Evolutionary conservation across 1,139 yeast species (phyloP).

Genomic region (Sugiyamaella xylanicola): DNA sequence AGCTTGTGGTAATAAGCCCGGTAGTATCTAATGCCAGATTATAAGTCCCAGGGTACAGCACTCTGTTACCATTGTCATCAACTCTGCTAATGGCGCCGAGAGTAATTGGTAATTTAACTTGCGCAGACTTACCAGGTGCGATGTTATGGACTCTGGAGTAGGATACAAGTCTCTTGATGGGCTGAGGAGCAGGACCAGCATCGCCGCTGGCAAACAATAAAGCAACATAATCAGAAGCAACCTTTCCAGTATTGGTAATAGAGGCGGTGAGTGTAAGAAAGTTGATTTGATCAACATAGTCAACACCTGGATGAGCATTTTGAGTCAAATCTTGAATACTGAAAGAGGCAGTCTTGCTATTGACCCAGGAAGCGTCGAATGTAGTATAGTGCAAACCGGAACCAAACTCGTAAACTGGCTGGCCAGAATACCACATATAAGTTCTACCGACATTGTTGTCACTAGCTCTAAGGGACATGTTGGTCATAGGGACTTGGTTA

Average conservation of each 20-base stretch:
- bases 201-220: constrained; percentile 20
- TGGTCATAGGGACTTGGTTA: constrained; percentile 25
- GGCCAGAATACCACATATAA: constrained; percentile 24
- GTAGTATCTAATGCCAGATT: constrained; percentile 11
- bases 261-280: constrained; percentile 20
- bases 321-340: constrained; percentile 15
- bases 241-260: constrained; percentile 23
- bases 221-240: constrained; percentile 23
- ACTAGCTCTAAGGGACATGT: constrained; percentile 25
- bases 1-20: constrained; percentile 2
- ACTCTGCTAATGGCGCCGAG: constrained; percentile 21
- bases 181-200: constrained; percentile 27
- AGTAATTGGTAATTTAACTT: constrained; percentile 15
- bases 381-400: constrained; percentile 25
- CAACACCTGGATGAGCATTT: constrained; percentile 12
- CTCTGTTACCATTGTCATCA: constrained; percentile 23
- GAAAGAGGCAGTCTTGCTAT: constrained; percentile 8
- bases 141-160: constrained; percentile 20
- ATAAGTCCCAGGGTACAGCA: constrained; percentile 25
- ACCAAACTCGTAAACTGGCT: constrained; percentile 24
- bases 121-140: constrained; percentile 19
- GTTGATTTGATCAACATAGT: constrained; percentile 18
- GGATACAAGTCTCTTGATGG: constrained; percentile 23
- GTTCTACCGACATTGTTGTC: constrained; percentile 25
- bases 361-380: constrained; percentile 15